Base-by-base conservation (phyloP, 371 early-diverging fungal species). In the Lichtheimia ramosa region DNA sequence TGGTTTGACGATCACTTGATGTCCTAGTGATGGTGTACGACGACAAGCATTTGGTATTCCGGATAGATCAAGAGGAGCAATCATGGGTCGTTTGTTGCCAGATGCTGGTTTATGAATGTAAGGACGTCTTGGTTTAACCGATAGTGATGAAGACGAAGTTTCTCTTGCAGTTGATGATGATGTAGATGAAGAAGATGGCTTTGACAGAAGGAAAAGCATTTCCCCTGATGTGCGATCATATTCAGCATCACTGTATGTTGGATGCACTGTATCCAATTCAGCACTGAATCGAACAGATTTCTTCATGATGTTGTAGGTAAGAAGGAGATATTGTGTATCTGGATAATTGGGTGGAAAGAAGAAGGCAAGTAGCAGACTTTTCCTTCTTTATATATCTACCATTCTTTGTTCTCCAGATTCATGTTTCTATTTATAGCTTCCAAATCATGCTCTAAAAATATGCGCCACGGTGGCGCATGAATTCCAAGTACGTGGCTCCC, bases 1-100 rank as follows among this genome's bases (percentile, higher is more conserved):
- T 34, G 34, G 10, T 34, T 34, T 40, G 13, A 39, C 53, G 40
- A 53, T 20, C 5, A 53, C 40, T 53, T 53, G 53, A 18, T 53
- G 53, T 3, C 53, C 53, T 2, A 53, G 10, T 3, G 34, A 34
- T 5, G 56, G 56, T 14, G 27, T 43, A 27, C 56, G 56, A 16
- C 56, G 56, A 23, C 56, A 55, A 27, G 56, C 56, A 43, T 55
- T 55, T 10, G 56, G 56, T 23, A 55, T 41, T 13, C 56, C 56
- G 13, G 56, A 55, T 13, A 55, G 27, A 24, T 55, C 56, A 7
- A 55, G 42, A 15, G 56, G 56, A 7, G 56, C 41, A 14, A 55
- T 55, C 16, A 25, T 24, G 3, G 56, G 56, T 55, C 56, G 25
- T 7, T 16, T 34, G 53, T 28, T 52, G 39, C n/a, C 8, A 16